Evolutionary conservation across 2,329 filamentous ascomycete genomes (phyloP), one percentile per base, ranked within the genome.

Genomic region (Monosporascus sp.): DNA sequence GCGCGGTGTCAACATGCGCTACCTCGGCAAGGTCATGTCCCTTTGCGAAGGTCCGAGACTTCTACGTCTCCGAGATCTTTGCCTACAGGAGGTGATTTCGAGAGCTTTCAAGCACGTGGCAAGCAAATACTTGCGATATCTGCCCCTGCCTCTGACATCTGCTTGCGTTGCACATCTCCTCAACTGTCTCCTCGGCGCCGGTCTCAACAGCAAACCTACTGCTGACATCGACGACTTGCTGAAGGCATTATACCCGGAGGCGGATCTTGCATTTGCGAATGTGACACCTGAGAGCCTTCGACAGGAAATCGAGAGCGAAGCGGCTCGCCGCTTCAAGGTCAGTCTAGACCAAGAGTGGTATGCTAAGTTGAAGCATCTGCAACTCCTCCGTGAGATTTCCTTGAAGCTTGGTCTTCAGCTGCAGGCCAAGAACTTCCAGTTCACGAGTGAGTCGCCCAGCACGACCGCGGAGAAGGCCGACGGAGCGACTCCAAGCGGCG

Each of bases 1-100:
- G 79, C 89, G 93, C 42, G 94, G 94, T 73, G 92, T 99, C 76
- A 99, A 99, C 74, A 82, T 97, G 57, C 84, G 95, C 65, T 99
- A 99, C 70, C 80, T 97, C n/a, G 94, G 94, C 60, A 88, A 85
- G 70, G 73, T 99, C 57, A 88, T 90, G 14, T 77, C 82, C 54
- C 78, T 89, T 49, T 84, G 87, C 61, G 81, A 82, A 59, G 86
- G 86, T 52, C 79, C 83, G 51, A 86, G 90, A 56, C 79, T 97
- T 24, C 77, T 85, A 61, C 91, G 91, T 56, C 78, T 99, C 62
- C 85, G 83, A 58, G 82, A 85, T 52, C 82, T 99, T 38, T 82
- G 88, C 56, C 72, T 90, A 42, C 93, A 96, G 68, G 94, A 99
- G 71, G 97, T 97, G 88, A 82, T 97, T 59, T 82, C 89, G n/a